Conservation (phyloP, 805 yeast genomes). For the Saturnispora quitensis region DNA sequence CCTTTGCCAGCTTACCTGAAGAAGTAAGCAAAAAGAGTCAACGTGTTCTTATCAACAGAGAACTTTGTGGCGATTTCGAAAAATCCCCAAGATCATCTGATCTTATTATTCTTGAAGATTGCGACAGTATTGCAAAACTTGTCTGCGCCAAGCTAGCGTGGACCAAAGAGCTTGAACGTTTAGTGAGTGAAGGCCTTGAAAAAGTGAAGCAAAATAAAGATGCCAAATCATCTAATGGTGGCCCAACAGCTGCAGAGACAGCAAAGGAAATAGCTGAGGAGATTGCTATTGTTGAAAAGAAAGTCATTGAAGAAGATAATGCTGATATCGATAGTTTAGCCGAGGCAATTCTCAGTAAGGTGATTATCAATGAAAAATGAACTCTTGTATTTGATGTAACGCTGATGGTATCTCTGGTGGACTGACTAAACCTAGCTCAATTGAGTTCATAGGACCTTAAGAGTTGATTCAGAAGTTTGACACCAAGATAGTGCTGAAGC, state of each 20-base stretch:
- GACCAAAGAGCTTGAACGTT: slow-evolving; percentile 42
- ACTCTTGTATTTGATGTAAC: no score
- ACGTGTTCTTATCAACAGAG: slow-evolving; percentile 67
- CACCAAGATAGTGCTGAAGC: no score
- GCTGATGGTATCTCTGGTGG: no score
- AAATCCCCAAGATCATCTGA: slow-evolving; percentile 49
- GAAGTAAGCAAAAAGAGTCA: slow-evolving; percentile 41
- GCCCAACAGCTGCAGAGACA: not conserved
- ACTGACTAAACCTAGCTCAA: no score
- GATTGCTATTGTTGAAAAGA: not conserved
- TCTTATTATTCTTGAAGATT: slow-evolving; percentile 46
- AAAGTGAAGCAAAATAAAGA: slow-evolving; percentile 7
- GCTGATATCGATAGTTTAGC: slow-evolving; percentile 8
- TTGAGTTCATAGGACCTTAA: no score
- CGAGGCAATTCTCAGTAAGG: not conserved
- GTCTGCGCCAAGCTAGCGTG: slow-evolving; percentile 56
- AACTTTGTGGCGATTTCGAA: slow-evolving; percentile 65
- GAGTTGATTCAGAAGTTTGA: no score
- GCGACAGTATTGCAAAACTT: slow-evolving; percentile 55
- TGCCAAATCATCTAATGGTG: not conserved
- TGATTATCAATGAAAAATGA: slow-evolving; percentile 5
- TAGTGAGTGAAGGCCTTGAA: slow-evolving; percentile 27
- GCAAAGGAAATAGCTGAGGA: slow-evolving; percentile 11
- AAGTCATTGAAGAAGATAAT: not conserved
- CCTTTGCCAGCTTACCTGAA: slow-evolving; percentile 77